Base-by-base conservation (phyloP, 768 basidiomycete species). In the Pholiota molesta region DNA sequence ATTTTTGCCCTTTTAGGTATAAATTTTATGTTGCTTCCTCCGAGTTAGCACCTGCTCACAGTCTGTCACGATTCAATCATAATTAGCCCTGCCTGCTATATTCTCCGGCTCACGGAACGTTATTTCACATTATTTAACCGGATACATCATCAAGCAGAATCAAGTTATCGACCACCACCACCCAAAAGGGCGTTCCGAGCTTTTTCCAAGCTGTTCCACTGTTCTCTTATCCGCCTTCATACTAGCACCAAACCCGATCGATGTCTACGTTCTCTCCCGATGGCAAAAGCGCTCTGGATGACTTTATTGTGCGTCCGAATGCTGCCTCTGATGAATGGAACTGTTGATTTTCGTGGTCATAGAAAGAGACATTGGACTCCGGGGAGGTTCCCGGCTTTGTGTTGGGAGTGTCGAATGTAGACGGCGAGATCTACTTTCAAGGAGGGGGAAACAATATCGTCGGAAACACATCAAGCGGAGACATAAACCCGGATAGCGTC, bases 341-440 rank as follows among this genome's bases (percentile, higher is more conserved):
- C 8, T 47, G 42, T n/a, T 44, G 29, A 26, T 8, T 17, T 28
- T 10, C 17, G n/a, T 21, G 10, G 23, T 26, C 19, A 14, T 53
- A 68, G 65, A 58, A 65, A 44, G 42, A 66, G 28, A 54, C 64
- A 7, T 23, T 62, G 14, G 47, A 53, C 52, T 52, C 57, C 2
- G 60, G 62, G 44, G 66, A 62, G 7, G 35, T 67, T n/a, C 67
- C 69, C 14, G 67, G 68, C 8, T 67, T 73, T 49, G 65, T 69
- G 10, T 61, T 68, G 19, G 72, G 69, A 5, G 55, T 72, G 28
- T 61, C 72, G 5, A 72, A 69, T 35, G 33, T 71, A 14, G 69
- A 77, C 14, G 66, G 63, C 37, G 75, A 75, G 53, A 70, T 74
- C 4, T 73, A 71, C 49, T 74, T 74, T 53, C 62, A 70, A n/a